A percentile compares a stretch with the other conserved stretches of the same genome.
Conservation (phyloP, 495 filamentous ascomycete species). For the Xylaria cubensis region DNA sequence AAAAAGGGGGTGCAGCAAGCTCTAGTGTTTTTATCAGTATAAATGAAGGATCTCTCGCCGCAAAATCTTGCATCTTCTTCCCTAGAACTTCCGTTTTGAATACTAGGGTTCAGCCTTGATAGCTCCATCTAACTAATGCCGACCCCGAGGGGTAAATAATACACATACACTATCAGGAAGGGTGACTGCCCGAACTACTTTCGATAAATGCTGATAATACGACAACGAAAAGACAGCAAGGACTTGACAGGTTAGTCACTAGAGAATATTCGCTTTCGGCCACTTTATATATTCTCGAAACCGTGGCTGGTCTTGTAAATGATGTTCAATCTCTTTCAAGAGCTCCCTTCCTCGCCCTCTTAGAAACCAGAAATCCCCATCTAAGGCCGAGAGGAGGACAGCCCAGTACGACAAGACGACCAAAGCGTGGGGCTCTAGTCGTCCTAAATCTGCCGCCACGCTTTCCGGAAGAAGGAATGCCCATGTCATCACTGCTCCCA, state of each 20-base stretch:
- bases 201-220: not conserved
- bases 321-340: not conserved
- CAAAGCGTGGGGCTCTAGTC: not conserved
- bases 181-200: not conserved
- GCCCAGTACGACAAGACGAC: not conserved
- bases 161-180: not conserved
- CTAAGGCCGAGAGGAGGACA: not conserved
- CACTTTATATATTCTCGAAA: not conserved
- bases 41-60: not conserved
- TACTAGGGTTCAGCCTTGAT: not conserved
- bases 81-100: not conserved
- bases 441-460: not conserved
- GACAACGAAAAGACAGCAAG: not conserved
- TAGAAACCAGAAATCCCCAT: slow-evolving; percentile 7
- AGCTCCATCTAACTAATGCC: not conserved
- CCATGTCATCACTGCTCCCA: not conserved
- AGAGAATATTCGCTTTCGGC: slow-evolving; percentile 1
- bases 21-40: no score
- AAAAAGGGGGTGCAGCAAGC: no score
- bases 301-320: not conserved
- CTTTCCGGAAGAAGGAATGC: not conserved
- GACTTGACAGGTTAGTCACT: not conserved
- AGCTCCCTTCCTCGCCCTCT: slow-evolving; percentile 2
- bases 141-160: not conserved
- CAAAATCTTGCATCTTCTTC: not conserved